phyloP scores from a whole-genome alignment of 2,329 filamentous ascomycete genomes.

The Pyrenophora tritici-repentis region DNA sequence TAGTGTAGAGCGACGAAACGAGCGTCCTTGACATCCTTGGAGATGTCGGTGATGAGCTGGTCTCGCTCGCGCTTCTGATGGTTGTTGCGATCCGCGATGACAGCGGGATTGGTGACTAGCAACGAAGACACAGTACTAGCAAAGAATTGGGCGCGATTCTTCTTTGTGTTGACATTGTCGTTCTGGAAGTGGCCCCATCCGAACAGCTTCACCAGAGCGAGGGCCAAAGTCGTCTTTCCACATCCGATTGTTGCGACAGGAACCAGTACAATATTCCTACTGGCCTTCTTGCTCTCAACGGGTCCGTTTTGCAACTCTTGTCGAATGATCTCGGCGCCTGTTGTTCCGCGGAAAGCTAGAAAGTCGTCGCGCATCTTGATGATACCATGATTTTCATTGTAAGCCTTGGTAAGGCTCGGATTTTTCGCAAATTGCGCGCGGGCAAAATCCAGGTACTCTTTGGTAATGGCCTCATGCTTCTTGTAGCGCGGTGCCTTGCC shows the following conservation, averaged over 20 bases:
- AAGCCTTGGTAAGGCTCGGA: constrained; percentile 69
- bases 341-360: constrained; percentile 78
- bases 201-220: constrained; percentile 82
- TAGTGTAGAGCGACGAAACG: constrained; percentile 87
- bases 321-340: constrained; percentile 85
- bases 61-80: constrained; percentile 84
- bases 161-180: constrained; percentile 85
- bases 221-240: constrained; percentile 90
- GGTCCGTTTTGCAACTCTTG: constrained; percentile 66
- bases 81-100: constrained; percentile 94
- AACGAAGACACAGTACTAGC: constrained; percentile 69
- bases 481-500: constrained; percentile 75
- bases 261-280: constrained; percentile 76
- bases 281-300: constrained; percentile 60
- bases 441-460: constrained; percentile 86
- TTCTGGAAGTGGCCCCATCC: constrained; percentile 94
- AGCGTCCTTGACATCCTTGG: constrained; percentile 63
- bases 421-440: constrained; percentile 72
- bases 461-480: constrained; percentile 88
- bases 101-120: constrained; percentile 69
- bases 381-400: constrained; percentile 90
- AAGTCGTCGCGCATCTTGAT: constrained; percentile 90
- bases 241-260: constrained; percentile 94
- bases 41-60: constrained; percentile 82
- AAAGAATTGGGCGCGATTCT: constrained; percentile 76